phyloP scores from a whole-genome alignment of 371 early-diverging fungal genomes.

The Mortierella sp. region DNA sequence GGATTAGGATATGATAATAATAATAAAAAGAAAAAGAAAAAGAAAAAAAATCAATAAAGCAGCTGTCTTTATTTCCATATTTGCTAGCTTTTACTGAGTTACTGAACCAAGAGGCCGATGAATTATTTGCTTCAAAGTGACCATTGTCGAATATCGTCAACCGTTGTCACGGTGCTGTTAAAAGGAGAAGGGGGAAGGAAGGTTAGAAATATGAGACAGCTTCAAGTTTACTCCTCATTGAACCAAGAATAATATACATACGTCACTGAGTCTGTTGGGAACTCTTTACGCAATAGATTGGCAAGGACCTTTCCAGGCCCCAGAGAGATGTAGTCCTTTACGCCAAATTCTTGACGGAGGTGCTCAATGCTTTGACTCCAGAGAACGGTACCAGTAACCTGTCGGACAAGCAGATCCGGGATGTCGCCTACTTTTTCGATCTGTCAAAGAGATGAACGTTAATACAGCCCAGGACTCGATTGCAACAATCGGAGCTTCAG shows the following conservation, averaged over 20 bases:
- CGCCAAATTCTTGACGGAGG: constrained; percentile 70
- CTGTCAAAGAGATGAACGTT: not conserved
- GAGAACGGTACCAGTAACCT: constrained; percentile 83
- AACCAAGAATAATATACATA: constrained; percentile 1
- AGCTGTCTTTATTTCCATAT: too few relatives aligned
- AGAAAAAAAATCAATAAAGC: too few relatives aligned
- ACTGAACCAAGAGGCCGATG: too few relatives aligned
- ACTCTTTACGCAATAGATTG: constrained; percentile 86
- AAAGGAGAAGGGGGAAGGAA: not conserved
- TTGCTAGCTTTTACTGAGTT: too few relatives aligned
- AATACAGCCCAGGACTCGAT: not conserved
- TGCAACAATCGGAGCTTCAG: not conserved
- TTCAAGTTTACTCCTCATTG: too few relatives aligned
- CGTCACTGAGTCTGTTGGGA: constrained; percentile 72
- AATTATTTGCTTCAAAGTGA: not conserved
- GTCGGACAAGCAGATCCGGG: constrained; percentile 68
- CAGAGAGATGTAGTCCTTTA: constrained; percentile 81
- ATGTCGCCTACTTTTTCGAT: constrained; percentile 61
- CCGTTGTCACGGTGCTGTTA: constrained; percentile 3
- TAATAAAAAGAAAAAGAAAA: too few relatives aligned
- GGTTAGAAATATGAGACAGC: not conserved
- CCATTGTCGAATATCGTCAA: not conserved
- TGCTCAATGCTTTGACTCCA: constrained; percentile 86
- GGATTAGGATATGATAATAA: too few relatives aligned
- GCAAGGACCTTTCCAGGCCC: constrained; percentile 88